Percentiles rank a stretch among this genome's conserved stretches.
Conservation (phyloP, 495 filamentous ascomycete genomes). For the Hypoxylon trugodes region DNA sequence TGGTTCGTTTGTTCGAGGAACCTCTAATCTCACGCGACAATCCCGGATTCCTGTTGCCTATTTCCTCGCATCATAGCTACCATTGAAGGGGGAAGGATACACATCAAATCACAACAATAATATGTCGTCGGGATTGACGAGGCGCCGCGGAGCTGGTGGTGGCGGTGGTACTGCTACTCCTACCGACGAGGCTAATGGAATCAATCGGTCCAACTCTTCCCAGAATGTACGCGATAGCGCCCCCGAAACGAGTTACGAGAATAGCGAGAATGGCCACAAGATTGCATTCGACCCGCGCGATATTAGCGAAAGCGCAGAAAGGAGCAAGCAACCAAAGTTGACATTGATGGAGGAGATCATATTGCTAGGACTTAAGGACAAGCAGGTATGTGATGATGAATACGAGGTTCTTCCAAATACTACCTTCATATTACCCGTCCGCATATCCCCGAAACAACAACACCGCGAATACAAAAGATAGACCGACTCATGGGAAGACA, state of each 20-base stretch:
- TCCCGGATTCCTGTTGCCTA: too few species aligned
- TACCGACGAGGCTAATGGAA: constrained; percentile 44
- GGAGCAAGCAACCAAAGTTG: constrained; percentile 96
- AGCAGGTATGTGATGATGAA: constrained; percentile 76
- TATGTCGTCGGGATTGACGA: constrained; percentile 50
- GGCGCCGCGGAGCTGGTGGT: constrained; percentile 46
- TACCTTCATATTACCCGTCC: constrained; percentile 10
- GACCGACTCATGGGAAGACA: too few species aligned
- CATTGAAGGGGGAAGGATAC: constrained; percentile 5
- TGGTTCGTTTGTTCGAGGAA: constrained; percentile 2
- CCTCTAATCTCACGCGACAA: constrained; percentile 23
- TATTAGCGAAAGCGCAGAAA: constrained; percentile 94
- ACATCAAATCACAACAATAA: constrained; percentile 4
- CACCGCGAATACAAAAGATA: neutral
- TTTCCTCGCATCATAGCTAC: too few species aligned
- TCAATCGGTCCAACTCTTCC: constrained; percentile 51
- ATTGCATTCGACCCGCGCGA: constrained; percentile 98
- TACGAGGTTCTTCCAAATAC: constrained; percentile 10
- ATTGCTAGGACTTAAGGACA: constrained; percentile 94
- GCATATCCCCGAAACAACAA: neutral
- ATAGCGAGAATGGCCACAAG: constrained; percentile 95
- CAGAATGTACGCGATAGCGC: constrained; percentile 59
- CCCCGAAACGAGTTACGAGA: constrained; percentile 92
- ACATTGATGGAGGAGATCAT: constrained; percentile 99
- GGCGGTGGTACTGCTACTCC: too few species aligned